These are phyloP conservation scores for Xylaria venustula DNA, from an alignment of 495 filamentous ascomycete species.

Conservation along the genomic window DNA sequence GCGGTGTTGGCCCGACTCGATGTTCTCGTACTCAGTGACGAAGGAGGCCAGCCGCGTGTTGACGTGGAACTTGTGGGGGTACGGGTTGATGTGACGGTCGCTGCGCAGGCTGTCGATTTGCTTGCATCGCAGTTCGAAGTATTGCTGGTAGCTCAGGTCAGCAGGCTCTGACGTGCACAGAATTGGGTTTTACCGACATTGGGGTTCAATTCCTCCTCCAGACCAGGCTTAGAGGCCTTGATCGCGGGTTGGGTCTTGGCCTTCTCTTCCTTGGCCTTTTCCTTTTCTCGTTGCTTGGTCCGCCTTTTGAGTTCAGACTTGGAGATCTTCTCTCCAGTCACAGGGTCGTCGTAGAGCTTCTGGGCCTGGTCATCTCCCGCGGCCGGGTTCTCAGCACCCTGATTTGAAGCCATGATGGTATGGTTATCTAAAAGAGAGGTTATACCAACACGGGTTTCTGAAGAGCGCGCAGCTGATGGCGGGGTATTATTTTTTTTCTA, in stretches of 20 bases:
- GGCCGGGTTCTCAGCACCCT: not conserved
- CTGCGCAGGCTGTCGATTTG: constrained; percentile 81
- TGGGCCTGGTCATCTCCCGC: constrained; percentile 54
- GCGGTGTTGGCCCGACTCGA: constrained; percentile 82
- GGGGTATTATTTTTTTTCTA: not conserved
- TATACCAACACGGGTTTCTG: not conserved
- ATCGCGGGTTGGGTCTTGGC: constrained; percentile 58
- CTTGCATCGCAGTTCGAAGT: constrained; percentile 92
- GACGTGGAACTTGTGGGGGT: constrained; percentile 95
- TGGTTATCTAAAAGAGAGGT: not conserved
- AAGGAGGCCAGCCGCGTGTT: constrained; percentile 77
- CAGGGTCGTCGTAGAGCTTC: constrained; percentile 79
- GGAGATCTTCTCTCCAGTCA: constrained; percentile 79
- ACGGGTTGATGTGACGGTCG: constrained; percentile 80
- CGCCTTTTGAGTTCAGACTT: constrained; percentile 95
- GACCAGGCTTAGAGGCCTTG: constrained; percentile 65
- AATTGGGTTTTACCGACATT: constrained; percentile 53
- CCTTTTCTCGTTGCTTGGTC: constrained; percentile 84
- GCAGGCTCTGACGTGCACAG: not conserved
- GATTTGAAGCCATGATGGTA: not conserved
- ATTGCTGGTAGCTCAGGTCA: constrained; percentile 62
- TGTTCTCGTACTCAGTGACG: constrained; percentile 65
- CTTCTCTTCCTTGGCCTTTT: constrained; percentile 84
- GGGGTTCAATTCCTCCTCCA: constrained; percentile 77
- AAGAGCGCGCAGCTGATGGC: not conserved